A percentile compares a stretch with the other conserved stretches of the same genome.
phyloP scores from a whole-genome alignment of 495 filamentous ascomycete species.

The Podospora pseudoanserina region DNA sequence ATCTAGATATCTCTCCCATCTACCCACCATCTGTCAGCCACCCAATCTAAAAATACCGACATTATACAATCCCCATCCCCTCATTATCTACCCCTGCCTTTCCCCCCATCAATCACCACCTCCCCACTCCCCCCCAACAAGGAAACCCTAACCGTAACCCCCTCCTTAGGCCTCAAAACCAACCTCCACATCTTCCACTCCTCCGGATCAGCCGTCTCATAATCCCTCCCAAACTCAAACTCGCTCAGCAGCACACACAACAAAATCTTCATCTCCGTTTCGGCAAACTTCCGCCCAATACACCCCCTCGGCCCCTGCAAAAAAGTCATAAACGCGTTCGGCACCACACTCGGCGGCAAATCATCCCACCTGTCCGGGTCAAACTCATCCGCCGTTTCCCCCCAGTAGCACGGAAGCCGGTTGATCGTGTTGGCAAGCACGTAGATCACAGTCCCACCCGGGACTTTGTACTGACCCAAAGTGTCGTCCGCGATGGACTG shows the following conservation, averaged over 20 bases:
- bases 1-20: too few relatives aligned
- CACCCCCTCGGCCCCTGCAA: conserved; percentile 38
- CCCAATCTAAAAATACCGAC: too few relatives aligned
- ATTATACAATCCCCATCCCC: too few relatives aligned
- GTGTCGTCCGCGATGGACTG: conserved; percentile 32
- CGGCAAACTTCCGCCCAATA: conserved; percentile 41
- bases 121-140: conserved; percentile 18
- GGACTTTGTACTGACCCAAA: conserved; percentile 29
- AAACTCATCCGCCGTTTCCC: conserved; percentile 35
- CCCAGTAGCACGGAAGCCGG: conserved; percentile 38
- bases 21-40: too few relatives aligned
- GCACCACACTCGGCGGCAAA: conserved; percentile 29
- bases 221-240: conserved; percentile 38
- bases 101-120: not conserved
- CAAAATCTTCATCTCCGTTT: conserved; percentile 42
- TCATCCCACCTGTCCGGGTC: conserved; percentile 40
- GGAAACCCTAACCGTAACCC: conserved; percentile 43
- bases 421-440: conserved; percentile 39
- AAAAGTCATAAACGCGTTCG: conserved; percentile 41
- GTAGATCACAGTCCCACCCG: conserved; percentile 34
- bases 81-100: not conserved
- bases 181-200: conserved; percentile 54
- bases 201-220: conserved; percentile 43
- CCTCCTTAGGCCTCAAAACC: conserved; percentile 49
- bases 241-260: conserved; percentile 35